Evolutionary conservation across 225 moss, liverwort and hornwort species (phyloP).

Genomic region (Marchantia polymorpha): DNA sequence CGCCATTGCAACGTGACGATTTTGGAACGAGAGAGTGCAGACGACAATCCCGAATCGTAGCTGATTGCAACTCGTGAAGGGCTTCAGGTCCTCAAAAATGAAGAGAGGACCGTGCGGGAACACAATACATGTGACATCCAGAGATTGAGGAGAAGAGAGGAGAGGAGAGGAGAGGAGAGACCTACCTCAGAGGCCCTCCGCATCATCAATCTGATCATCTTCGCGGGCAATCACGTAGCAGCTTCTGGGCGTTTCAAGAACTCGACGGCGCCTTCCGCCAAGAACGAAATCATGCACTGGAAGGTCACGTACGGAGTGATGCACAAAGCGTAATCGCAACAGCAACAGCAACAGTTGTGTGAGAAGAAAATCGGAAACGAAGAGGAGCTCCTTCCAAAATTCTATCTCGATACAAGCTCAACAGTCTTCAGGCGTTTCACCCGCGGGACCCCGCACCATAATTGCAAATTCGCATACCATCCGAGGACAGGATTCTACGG

Average conservation of each 20-base stretch:
- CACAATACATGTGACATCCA: background rate
- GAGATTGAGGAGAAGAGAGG: background rate
- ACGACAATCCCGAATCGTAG: background rate
- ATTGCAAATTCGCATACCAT: no score
- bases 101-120: background rate
- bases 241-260: background rate
- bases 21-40: background rate
- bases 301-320: no score
- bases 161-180: background rate
- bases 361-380: no score
- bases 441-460: no score
- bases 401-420: no score
- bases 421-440: no score
- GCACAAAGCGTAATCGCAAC: no score
- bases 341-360: no score
- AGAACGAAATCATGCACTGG: background rate
- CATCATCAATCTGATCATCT: background rate
- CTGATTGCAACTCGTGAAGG: background rate
- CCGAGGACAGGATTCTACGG: no score
- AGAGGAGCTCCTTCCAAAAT: no score
- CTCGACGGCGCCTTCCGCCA: background rate
- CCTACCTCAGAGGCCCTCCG: conserved; percentile 8
- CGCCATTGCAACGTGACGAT: background rate
- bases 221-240: background rate
- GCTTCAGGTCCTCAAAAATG: background rate